Evolutionary conservation across 2,329 filamentous ascomycete species (phyloP).

Genomic region (Gaeumannomyces sp.): DNA sequence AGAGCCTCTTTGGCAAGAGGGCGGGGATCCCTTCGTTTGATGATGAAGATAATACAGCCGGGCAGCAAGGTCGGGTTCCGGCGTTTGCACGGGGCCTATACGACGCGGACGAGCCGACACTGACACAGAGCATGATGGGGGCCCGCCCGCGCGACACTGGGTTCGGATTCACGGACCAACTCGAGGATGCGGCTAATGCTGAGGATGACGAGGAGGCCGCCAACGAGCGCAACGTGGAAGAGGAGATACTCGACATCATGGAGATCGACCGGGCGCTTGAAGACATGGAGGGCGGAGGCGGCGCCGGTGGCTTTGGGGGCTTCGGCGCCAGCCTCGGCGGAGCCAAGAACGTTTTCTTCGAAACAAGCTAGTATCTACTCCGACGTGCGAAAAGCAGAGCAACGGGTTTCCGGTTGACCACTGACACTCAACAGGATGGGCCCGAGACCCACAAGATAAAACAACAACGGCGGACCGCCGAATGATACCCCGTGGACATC

Average conservation of each 20-base stretch:
- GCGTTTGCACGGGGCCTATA: slow-evolving; percentile 16
- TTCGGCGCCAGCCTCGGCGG: slow-evolving; percentile 29
- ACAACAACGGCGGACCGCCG: not conserved
- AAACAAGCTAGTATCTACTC: slow-evolving; percentile 15
- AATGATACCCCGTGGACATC: not conserved
- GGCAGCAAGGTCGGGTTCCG: not conserved
- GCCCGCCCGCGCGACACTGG: slow-evolving; percentile 22
- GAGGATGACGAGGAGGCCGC: slow-evolving; percentile 42
- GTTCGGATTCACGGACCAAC: slow-evolving; percentile 44
- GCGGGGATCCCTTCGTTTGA: not conserved
- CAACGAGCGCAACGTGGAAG: slow-evolving; percentile 45
- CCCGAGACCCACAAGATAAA: not conserved
- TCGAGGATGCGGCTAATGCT: slow-evolving; percentile 47
- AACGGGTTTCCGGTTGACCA: not conserved
- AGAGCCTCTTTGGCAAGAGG: slow-evolving; percentile 9
- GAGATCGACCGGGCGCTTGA: slow-evolving; percentile 57
- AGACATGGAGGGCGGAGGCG: slow-evolving; percentile 44
- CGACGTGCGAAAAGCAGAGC: not conserved
- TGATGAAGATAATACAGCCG: not conserved
- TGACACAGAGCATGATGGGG: slow-evolving; percentile 20
- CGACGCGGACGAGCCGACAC: slow-evolving; percentile 19
- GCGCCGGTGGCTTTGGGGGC: slow-evolving; percentile 27
- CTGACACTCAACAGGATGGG: not conserved
- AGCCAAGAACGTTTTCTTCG: slow-evolving; percentile 18
- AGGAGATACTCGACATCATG: slow-evolving; percentile 59